Evolutionary conservation across 129 eudicot genomes (phyloP), one percentile per base, ranked within the genome.

Genomic region (Saposhnikovia divaricata): DNA sequence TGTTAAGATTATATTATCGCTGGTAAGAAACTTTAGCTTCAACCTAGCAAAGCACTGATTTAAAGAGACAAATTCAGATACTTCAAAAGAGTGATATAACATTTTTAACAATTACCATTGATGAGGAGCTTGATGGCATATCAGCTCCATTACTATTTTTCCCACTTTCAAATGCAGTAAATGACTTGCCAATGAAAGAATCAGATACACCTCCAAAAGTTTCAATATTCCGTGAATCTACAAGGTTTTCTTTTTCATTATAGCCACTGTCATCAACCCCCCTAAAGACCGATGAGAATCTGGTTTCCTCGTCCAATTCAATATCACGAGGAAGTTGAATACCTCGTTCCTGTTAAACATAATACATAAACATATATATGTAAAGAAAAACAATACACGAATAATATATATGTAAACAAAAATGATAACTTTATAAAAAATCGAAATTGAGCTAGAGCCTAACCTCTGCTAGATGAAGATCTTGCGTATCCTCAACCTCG

Each of bases 391-490:
- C 57, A 68, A 25, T 39, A 71, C 23, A 69, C 23, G 27, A 51
- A 25, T 13, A 19, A 46, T 11, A 69, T 5, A 23, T 55, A 14
- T 31, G 59, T 40, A 61, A 51, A 59, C 23, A 43, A 21, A 4
- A 55, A 63, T 63, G 21, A 66, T 28, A 66, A 66, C 21, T 28
- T 31, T 0, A 34, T 31, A 68, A 68, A 40, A 27, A 37, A 61
- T 12, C 16, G 13, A 57, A 69, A 63, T 38, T 57, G 53, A 69
- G 63, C 75, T 53, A 75, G 68, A 23, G 71, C 71, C 73, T 79
- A 69, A 95, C 99, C 96, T 95, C 99, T 6, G 99, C 99, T 76
- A 95, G 85, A 89, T 95, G 99, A 82, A 90, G 93, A 87, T 95
- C 99, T 77, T 75, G 84, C 39, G 99, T 95, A 47, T 90, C 97